A percentile compares a stretch with the other conserved stretches of the same genome.
Evolutionary conservation across 352 stramenopile genomes (phyloP).

Genomic region (Pseudoperonospora humuli): DNA sequence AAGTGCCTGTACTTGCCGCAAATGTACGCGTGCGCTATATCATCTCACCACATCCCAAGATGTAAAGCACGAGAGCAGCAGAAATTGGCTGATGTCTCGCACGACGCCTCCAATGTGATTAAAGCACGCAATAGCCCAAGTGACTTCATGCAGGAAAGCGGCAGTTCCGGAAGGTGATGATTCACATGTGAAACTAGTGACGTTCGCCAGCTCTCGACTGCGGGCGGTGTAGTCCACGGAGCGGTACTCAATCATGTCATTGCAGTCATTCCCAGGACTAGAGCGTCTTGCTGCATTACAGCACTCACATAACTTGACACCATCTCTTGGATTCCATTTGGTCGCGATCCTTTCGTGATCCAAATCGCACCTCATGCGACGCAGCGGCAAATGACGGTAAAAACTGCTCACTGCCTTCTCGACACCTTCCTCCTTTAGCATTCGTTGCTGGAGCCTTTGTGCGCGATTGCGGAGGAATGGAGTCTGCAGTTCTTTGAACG

Average conservation of each 20-base stretch:
- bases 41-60: too few relatives aligned
- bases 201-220: too few relatives aligned
- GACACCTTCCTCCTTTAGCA: constrained; percentile 83
- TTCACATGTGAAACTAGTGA: too few relatives aligned
- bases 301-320: constrained; percentile 42
- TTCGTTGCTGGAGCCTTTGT: constrained; percentile 37
- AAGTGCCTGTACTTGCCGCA: too few relatives aligned
- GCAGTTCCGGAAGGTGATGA: too few relatives aligned
- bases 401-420: constrained; percentile 76
- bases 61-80: too few relatives aligned
- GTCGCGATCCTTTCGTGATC: constrained; percentile 34
- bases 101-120: too few relatives aligned
- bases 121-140: too few relatives aligned
- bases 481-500: constrained; percentile 62
- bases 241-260: constrained; percentile 50
- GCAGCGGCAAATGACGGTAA: constrained; percentile 74
- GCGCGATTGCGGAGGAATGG: constrained; percentile 46
- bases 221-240: constrained; percentile 66
- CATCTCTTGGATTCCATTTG: constrained; percentile 49
- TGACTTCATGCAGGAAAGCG: too few relatives aligned
- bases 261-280: constrained; percentile 32
- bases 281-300: constrained; percentile 45
- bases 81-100: too few relatives aligned
- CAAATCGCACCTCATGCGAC: constrained; percentile 84
- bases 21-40: too few relatives aligned